Evolutionary conservation across 768 basidiomycete species (phyloP).

Genomic region (Crepidotus variabilis): DNA sequence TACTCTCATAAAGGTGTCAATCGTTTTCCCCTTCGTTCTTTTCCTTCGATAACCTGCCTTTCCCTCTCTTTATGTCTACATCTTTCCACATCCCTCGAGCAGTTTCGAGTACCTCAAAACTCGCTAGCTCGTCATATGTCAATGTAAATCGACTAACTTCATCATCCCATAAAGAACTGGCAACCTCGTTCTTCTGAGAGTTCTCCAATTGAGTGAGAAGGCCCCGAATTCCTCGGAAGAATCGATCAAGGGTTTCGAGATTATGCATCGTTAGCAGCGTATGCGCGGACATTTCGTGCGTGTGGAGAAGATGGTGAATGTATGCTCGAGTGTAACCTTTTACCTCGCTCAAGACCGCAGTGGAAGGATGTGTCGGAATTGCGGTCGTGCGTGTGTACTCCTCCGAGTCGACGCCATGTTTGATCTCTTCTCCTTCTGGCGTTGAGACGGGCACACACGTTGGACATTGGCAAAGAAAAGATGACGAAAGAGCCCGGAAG

Average conservation of each 20-base stretch:
- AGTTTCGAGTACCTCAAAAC: constrained; percentile 39
- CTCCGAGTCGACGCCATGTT: constrained; percentile 43
- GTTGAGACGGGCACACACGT: constrained; percentile 51
- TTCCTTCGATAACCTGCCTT: constrained; percentile 70
- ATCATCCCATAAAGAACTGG: constrained; percentile 23
- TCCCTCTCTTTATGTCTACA: constrained; percentile 70
- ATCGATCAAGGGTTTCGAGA: constrained; percentile 57
- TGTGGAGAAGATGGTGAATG: constrained; percentile 79
- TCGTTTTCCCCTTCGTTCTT: constrained; percentile 34
- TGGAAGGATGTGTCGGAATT: constrained; percentile 1
- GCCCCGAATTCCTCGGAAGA: constrained; percentile 56
- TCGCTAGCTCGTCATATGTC: constrained; percentile 43
- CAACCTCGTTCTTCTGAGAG: not conserved
- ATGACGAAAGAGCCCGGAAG: constrained; percentile 50
- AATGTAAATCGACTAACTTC: constrained; percentile 51
- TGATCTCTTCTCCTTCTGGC: constrained; percentile 23
- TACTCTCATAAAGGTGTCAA: not conserved
- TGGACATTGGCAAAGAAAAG: constrained; percentile 45
- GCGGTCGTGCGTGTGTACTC: constrained; percentile 12
- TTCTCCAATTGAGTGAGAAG: constrained; percentile 16
- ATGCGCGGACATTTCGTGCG: constrained; percentile 90
- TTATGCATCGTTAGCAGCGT: constrained; percentile 75
- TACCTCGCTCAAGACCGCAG: constrained; percentile 11
- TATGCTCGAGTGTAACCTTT: constrained; percentile 56
- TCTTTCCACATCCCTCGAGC: constrained; percentile 57